Base-by-base conservation (phyloP, 768 basidiomycete species). In the Mycena capillaripes region DNA sequence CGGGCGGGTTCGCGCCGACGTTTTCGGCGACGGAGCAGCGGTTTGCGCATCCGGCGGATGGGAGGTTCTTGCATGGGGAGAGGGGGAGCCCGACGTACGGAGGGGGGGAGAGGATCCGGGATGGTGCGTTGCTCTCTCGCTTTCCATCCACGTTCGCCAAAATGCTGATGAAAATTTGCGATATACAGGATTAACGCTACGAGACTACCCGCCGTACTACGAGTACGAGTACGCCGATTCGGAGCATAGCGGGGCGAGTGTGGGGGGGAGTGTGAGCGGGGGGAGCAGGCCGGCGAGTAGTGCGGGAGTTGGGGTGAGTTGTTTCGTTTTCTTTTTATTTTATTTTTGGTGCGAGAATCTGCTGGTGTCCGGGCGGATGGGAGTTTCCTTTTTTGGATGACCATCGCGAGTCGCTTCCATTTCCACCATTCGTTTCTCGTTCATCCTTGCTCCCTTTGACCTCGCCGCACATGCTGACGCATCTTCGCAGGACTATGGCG, bases 281-380 rank as follows among this genome's bases (percentile, higher is more conserved):
- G 40, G 65, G 55, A 57, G 55, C 23, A 10, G 67, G 50, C 72
- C 72, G 36, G 48, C 63, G 62, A 73, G 72, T 29, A 66, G 58
- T 40, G 69, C 59, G 40, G 65, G 69, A 29, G 19, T 11, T 19
- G 56, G 65, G 17, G 73, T 74, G 52, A 52, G 68, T 71, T 50
- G 44, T 38, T 40, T 63, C 16, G 10, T 66, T 57, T 56, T 50
- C 30, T 1, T 14, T 7, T 14, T 7, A 14, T 36, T 23, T 66
- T n/a, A 17, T 42, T 42, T 17, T 19, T 44, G 16, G n/a, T n/a
- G n/a, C n/a, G n/a, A n/a, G n/a, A n/a, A n/a, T n/a, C n/a, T n/a
- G n/a, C n/a, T n/a, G n/a, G n/a, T n/a, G n/a, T n/a, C n/a, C n/a
- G n/a, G n/a, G n/a, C n/a, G n/a, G n/a, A n/a, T n/a, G n/a, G n/a